Evolutionary conservation across 2,329 filamentous ascomycete species (phyloP).

Genomic region (Calonectria pteridis): DNA sequence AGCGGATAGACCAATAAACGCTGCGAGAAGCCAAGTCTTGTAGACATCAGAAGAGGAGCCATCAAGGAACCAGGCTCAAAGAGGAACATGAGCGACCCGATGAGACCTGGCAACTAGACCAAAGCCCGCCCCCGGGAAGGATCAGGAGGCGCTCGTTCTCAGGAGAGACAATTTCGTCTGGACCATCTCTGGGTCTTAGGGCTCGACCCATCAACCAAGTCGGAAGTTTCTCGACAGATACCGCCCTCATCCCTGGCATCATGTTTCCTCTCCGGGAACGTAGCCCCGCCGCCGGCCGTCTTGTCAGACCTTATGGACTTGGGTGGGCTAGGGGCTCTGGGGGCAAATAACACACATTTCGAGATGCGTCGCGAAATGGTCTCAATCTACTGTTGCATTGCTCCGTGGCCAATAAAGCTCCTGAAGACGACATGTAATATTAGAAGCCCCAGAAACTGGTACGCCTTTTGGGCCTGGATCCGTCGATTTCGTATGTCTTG

Average conservation of each 20-base stretch:
- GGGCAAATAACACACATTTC: slow-evolving; percentile 25
- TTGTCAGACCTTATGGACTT: neutral
- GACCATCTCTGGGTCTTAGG: slow-evolving; percentile 30
- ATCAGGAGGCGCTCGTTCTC: slow-evolving; percentile 38
- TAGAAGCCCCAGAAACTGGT: slow-evolving; percentile 27
- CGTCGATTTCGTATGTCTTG: slow-evolving; percentile 29
- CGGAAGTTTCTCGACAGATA: slow-evolving; percentile 23
- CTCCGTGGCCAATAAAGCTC: slow-evolving; percentile 35
- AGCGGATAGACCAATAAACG: slow-evolving; percentile 31
- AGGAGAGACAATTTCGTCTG: slow-evolving; percentile 28
- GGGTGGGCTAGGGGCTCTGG: slow-evolving; percentile 1
- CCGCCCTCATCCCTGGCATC: slow-evolving; percentile 30
- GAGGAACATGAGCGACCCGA: slow-evolving; percentile 43
- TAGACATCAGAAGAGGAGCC: slow-evolving; percentile 30
- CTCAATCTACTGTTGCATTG: slow-evolving; percentile 39
- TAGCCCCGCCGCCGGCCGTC: slow-evolving; percentile 10
- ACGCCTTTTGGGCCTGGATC: slow-evolving; percentile 2
- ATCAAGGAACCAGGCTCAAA: slow-evolving; percentile 41
- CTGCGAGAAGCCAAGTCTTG: slow-evolving; percentile 31
- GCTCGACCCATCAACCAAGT: slow-evolving; percentile 35
- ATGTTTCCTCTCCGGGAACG: slow-evolving; percentile 27
- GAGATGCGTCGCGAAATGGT: slow-evolving; percentile 37
- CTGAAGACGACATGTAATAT: slow-evolving; percentile 26
- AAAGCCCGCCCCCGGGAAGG: slow-evolving; percentile 19
- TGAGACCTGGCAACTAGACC: slow-evolving; percentile 24